Conservation (phyloP, 495 filamentous ascomycete species). For the Neurospora pannonica region DNA sequence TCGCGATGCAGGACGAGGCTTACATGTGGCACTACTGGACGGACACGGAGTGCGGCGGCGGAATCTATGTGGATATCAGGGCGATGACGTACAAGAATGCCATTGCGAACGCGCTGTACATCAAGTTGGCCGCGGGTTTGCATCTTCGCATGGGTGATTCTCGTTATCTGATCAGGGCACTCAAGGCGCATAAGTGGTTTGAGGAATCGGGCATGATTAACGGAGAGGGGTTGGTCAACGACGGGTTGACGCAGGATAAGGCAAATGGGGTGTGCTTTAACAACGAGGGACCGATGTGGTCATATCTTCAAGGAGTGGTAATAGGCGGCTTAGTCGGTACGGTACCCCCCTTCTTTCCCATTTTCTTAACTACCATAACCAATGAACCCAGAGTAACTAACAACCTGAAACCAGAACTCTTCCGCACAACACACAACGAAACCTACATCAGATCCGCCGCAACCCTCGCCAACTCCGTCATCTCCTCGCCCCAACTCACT, state of each 20-base stretch:
- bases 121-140: constrained; percentile 53
- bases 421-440: constrained; percentile 8
- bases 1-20: constrained; percentile 46
- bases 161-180: constrained; percentile 44
- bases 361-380: neutral
- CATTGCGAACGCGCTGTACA: constrained; percentile 64
- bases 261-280: constrained; percentile 42
- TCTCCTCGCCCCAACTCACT: neutral
- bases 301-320: constrained; percentile 70
- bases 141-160: constrained; percentile 47
- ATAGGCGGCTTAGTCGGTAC: constrained; percentile 58
- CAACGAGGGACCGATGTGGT: constrained; percentile 51
- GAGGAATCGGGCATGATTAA: constrained; percentile 52
- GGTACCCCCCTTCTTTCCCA: neutral
- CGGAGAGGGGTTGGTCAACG: constrained; percentile 49
- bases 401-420: constrained; percentile 15
- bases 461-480: constrained; percentile 42
- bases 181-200: constrained; percentile 59
- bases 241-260: constrained; percentile 42
- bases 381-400: constrained; percentile 23
- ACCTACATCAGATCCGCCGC: constrained; percentile 44
- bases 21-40: constrained; percentile 50
- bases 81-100: constrained; percentile 48
- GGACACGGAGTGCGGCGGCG: constrained; percentile 46
- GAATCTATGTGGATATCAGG: constrained; percentile 50